Evolutionary conservation across 2,329 filamentous ascomycete species (phyloP).

Genomic region (Aspergillus neoniger): DNA sequence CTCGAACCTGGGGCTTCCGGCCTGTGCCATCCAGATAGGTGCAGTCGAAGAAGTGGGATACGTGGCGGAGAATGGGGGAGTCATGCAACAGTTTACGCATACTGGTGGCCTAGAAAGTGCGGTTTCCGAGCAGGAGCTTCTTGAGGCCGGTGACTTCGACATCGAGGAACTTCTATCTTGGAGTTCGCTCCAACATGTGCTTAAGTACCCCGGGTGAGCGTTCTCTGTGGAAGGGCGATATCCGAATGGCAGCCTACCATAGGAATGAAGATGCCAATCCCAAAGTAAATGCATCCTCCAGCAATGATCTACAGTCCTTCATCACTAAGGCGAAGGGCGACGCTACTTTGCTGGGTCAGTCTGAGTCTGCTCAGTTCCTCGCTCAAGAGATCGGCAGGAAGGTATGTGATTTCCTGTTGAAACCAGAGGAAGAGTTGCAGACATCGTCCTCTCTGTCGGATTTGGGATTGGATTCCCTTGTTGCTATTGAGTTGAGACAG

Average conservation of each 20-base stretch:
- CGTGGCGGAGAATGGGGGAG: too few species aligned
- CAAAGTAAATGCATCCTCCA: too few species aligned
- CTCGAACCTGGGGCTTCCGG: slow-evolving; percentile 17
- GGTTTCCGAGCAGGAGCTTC: too few species aligned
- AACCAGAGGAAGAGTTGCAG: slow-evolving; percentile 21
- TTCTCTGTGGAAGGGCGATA: background rate
- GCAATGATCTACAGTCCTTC: background rate
- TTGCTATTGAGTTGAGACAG: slow-evolving; percentile 31
- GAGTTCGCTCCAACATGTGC: too few species aligned
- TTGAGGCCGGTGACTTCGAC: background rate
- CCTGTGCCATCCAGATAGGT: slow-evolving; percentile 24
- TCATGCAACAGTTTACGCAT: too few species aligned
- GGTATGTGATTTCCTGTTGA: slow-evolving; percentile 22
- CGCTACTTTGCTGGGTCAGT: background rate
- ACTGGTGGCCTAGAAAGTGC: too few species aligned
- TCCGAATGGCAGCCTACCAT: slow-evolving; percentile 7
- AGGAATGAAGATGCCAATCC: background rate
- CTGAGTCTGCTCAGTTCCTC: slow-evolving; percentile 10
- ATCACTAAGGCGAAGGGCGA: background rate
- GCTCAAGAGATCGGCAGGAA: slow-evolving; percentile 24
- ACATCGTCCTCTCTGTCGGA: slow-evolving; percentile 21
- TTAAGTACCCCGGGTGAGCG: too few species aligned
- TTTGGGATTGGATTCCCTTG: slow-evolving; percentile 32
- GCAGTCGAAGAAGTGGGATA: slow-evolving; percentile 23
- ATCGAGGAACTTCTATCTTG: background rate